phyloP scores from a whole-genome alignment of 2,329 filamentous ascomycete genomes.

The Fusarium hostae region DNA sequence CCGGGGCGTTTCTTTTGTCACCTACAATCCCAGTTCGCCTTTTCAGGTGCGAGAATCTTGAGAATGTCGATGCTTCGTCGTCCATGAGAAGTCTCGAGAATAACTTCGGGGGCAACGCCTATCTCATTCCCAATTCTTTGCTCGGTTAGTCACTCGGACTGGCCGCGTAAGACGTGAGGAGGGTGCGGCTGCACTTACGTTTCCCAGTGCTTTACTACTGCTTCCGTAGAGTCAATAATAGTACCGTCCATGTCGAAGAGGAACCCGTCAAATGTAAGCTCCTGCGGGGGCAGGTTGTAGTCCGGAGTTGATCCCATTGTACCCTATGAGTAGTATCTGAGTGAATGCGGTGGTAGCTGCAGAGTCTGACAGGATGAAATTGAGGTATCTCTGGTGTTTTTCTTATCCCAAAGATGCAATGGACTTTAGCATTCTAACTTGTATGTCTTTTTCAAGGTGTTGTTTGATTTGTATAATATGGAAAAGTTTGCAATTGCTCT shows the following conservation, averaged over 20 bases:
- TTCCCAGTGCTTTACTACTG: slow-evolving; percentile 82
- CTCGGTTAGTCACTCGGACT: not conserved
- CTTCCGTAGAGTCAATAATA: slow-evolving; percentile 82
- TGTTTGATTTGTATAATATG: not conserved
- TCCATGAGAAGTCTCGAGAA: slow-evolving; percentile 91
- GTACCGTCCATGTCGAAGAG: slow-evolving; percentile 85
- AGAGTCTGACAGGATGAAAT: not conserved
- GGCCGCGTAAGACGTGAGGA: not conserved
- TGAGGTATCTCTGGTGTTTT: not conserved
- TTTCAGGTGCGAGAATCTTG: slow-evolving; percentile 79
- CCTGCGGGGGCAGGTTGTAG: slow-evolving; percentile 58
- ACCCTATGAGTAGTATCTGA: not conserved
- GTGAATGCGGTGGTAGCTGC: not conserved
- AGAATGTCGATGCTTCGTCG: slow-evolving; percentile 89
- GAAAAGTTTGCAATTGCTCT: slow-evolving; percentile 1
- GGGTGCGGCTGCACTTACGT: slow-evolving; percentile 58
- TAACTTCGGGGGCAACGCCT: slow-evolving; percentile 83
- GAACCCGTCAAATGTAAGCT: slow-evolving; percentile 64
- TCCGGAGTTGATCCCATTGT: slow-evolving; percentile 51
- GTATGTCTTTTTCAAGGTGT: not conserved
- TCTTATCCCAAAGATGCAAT: not conserved
- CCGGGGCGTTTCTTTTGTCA: slow-evolving; percentile 36
- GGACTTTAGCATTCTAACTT: not conserved
- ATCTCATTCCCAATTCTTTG: slow-evolving; percentile 82
- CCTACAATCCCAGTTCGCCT: slow-evolving; percentile 94